Percentiles rank a stretch among this genome's conserved stretches.
These are phyloP conservation scores for Neurospora cerealis DNA, from an alignment of 495 filamentous ascomycete species.

Conservation along the genomic window DNA sequence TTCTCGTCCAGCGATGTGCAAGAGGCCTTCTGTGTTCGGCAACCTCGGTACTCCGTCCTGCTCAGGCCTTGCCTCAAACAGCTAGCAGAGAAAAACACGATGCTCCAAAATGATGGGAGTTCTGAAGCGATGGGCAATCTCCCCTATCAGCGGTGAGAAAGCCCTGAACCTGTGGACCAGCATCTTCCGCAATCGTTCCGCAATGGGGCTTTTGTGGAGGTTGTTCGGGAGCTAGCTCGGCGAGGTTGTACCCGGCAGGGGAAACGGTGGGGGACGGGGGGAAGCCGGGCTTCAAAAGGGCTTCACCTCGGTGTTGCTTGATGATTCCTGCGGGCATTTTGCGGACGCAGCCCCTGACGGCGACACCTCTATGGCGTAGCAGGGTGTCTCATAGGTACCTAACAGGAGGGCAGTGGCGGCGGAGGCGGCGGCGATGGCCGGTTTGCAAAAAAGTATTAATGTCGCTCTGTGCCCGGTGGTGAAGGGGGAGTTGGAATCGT, in stretches of 20 bases:
- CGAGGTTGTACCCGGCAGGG: neutral
- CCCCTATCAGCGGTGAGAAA: neutral
- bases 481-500: neutral
- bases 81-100: neutral
- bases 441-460: neutral
- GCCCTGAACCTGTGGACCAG: neutral
- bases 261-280: neutral
- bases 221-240: neutral
- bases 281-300: neutral
- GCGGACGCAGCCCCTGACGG: neutral
- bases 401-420: neutral
- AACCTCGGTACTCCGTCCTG: neutral
- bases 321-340: neutral
- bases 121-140: neutral
- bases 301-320: neutral
- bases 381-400: neutral
- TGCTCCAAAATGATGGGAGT: neutral
- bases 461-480: neutral
- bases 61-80: neutral
- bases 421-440: neutral
- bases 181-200: neutral
- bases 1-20: neutral
- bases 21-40: neutral
- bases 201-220: neutral
- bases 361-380: neutral